Evolutionary conservation across 768 basidiomycete species (phyloP).

Genomic region (Cystoderma amianthinum): DNA sequence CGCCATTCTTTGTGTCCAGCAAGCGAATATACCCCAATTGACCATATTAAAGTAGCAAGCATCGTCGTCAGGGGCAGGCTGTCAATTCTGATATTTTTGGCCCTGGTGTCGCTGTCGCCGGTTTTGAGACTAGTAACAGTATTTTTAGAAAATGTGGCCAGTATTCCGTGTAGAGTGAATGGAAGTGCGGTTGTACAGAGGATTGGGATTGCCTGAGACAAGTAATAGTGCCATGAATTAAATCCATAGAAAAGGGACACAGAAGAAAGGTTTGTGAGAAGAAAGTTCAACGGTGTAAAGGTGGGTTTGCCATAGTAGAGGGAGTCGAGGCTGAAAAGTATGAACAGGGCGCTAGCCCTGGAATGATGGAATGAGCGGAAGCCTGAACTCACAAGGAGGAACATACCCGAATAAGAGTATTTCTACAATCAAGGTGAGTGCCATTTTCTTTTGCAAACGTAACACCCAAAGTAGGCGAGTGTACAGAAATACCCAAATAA

Average conservation of each 20-base stretch:
- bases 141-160: conserved; percentile 20
- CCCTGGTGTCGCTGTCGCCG: not conserved
- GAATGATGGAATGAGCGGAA: conserved; percentile 1
- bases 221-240: conserved; percentile 84
- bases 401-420: conserved; percentile 38
- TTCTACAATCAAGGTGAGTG: conserved; percentile 29
- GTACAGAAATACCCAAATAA: conserved; percentile 80
- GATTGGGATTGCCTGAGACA: conserved; percentile 81
- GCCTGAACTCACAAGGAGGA: not conserved
- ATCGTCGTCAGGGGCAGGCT: no score
- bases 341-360: conserved; percentile 17
- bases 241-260: conserved; percentile 92
- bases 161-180: conserved; percentile 60
- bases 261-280: conserved; percentile 73
- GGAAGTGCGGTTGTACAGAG: conserved; percentile 70
- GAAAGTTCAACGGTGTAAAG: conserved; percentile 78
- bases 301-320: conserved; percentile 60
- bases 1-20: conserved; percentile 97
- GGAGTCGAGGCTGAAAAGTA: conserved; percentile 53
- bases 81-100: not conserved
- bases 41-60: conserved; percentile 50
- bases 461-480: conserved; percentile 48
- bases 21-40: conserved; percentile 63
- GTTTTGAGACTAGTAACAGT: conserved; percentile 23
- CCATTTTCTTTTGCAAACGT: conserved; percentile 22